These are phyloP conservation scores for Phanerochaete carnosa DNA, from an alignment of 768 basidiomycete genomes.

Conservation along the genomic window DNA sequence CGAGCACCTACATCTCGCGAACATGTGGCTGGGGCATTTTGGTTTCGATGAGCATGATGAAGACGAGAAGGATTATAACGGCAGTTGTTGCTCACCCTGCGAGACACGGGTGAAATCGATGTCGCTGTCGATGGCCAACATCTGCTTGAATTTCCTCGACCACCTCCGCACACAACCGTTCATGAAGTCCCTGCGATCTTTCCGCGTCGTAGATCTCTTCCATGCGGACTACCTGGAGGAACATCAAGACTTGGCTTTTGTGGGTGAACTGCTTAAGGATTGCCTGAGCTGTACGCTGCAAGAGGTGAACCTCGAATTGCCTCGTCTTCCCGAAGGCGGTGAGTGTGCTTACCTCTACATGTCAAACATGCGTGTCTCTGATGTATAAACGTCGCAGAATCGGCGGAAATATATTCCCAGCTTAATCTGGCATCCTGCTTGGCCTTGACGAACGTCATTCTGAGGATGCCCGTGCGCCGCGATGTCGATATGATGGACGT, in stretches of 20 bases:
- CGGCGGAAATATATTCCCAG: neutral
- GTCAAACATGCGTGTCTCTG: neutral
- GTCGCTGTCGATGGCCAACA: constrained; percentile 8
- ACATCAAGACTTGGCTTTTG: constrained; percentile 1
- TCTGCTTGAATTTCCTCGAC: constrained; percentile 10
- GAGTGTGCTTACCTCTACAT: neutral
- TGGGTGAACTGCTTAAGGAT: constrained; percentile 3
- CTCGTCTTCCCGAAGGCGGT: constrained; percentile 1
- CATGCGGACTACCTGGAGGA: constrained; percentile 5
- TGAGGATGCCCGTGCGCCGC: neutral
- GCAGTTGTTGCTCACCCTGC: neutral
- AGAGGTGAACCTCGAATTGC: constrained; percentile 3
- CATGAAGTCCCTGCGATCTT: constrained; percentile 1
- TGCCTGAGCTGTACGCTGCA: neutral
- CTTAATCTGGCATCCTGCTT: neutral
- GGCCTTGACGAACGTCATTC: neutral
- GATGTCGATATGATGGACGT: neutral
- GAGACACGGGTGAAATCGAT: neutral
- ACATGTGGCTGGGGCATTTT: constrained; percentile 12
- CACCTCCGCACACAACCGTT: constrained; percentile 7
- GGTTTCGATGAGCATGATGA: neutral
- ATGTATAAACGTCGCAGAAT: neutral
- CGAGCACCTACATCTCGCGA: constrained; percentile 1
- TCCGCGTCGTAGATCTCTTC: constrained; percentile 5
- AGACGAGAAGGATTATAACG: neutral